These are phyloP conservation scores for Salix koriyanagi DNA, from an alignment of 345 rosid species.

Conservation along the genomic window DNA sequence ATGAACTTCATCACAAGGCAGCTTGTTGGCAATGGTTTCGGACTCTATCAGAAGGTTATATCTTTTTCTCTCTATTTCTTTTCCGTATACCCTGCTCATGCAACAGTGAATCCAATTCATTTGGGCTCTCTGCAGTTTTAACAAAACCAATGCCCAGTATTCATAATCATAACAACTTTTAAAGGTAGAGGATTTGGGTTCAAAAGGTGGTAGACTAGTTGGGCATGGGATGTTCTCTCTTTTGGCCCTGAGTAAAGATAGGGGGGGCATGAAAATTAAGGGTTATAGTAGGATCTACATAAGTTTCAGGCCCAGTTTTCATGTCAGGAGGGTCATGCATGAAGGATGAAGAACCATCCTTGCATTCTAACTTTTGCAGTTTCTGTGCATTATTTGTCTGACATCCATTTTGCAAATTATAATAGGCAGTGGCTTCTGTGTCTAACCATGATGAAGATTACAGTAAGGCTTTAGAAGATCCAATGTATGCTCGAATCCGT, in stretches of 20 bases:
- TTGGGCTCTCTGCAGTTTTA: not conserved
- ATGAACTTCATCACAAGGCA: constrained; percentile 87
- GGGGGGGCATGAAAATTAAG: not conserved
- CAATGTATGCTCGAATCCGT: constrained; percentile 55
- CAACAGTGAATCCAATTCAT: not conserved
- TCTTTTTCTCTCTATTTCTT: not conserved
- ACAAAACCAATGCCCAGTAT: not conserved
- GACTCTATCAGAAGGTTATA: constrained; percentile 85
- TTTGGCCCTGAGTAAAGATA: not conserved
- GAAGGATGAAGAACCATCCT: not conserved
- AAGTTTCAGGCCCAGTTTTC: not conserved
- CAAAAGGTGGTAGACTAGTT: not conserved
- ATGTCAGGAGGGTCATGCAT: not conserved
- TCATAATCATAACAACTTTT: not conserved
- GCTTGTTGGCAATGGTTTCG: constrained; percentile 82
- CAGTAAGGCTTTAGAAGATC: constrained; percentile 54
- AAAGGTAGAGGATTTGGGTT: not conserved
- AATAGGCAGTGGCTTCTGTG: constrained; percentile 68
- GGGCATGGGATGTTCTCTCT: not conserved
- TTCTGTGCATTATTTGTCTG: constrained; percentile 1
- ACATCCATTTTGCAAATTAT: constrained; percentile 5
- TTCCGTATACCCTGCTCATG: not conserved
- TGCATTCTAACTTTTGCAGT: not conserved
- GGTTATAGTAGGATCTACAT: not conserved
- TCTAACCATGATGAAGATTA: constrained; percentile 61